phyloP scores from a whole-genome alignment of 2,329 filamentous ascomycete species.

The Colletotrichum chrysophilum region DNA sequence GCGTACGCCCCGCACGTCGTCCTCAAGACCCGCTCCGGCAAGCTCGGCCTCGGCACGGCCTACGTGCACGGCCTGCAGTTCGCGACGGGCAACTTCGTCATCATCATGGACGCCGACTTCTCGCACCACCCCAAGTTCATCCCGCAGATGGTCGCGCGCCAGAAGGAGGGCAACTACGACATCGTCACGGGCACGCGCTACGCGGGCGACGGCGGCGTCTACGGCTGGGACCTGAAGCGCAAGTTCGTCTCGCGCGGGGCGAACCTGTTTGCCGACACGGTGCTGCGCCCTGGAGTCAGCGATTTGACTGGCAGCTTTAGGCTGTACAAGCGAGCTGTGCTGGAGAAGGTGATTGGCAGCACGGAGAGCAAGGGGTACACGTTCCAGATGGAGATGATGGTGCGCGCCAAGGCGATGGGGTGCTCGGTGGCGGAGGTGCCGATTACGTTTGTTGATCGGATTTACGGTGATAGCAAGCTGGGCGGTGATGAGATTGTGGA shows the following conservation, averaged over 20 bases:
- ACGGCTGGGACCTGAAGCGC: constrained; percentile 94
- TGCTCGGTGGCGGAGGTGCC: constrained; percentile 94
- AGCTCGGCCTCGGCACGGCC: constrained; percentile 94
- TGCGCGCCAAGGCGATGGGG: constrained; percentile 94
- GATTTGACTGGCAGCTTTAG: constrained; percentile 95
- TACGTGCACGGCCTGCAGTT: constrained; percentile 96
- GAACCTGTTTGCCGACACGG: constrained; percentile 94
- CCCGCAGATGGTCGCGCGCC: constrained; percentile 85
- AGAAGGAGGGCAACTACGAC: constrained; percentile 81
- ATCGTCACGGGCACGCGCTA: constrained; percentile 98
- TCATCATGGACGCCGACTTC: constrained; percentile 99
- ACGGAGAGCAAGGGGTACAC: constrained; percentile 97
- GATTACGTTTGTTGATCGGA: constrained; percentile 92
- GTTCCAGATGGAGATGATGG: constrained; percentile 99
- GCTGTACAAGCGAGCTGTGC: constrained; percentile 88
- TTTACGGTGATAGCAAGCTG: constrained; percentile 95
- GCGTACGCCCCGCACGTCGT: constrained; percentile 81
- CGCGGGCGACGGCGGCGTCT: constrained; percentile 87
- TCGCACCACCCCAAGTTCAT: constrained; percentile 99
- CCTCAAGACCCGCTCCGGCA: constrained; percentile 88
- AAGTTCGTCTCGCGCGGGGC: constrained; percentile 86
- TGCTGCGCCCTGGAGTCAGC: constrained; percentile 90
- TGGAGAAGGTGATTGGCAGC: constrained; percentile 87
- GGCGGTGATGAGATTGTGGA: constrained; percentile 95
- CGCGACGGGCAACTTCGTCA: constrained; percentile 89